phyloP scores from a whole-genome alignment of 768 basidiomycete genomes.

The Rossbeevera mucosa region DNA sequence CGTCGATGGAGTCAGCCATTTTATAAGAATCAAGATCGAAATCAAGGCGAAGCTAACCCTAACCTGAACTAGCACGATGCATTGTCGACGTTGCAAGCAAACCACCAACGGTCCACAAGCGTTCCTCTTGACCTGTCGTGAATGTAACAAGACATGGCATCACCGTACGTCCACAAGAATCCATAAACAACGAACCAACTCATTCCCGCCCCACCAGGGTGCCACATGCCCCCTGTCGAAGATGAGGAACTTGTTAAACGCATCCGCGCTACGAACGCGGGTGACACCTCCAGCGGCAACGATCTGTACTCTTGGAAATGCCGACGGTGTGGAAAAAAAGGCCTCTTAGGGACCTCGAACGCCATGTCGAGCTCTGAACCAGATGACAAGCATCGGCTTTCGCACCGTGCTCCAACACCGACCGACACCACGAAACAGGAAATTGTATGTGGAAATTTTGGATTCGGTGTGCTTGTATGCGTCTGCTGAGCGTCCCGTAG shows the following conservation, averaged over 20 bases:
- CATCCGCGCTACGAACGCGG: constrained; percentile 22
- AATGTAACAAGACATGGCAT: constrained; percentile 35
- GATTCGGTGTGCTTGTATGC: background rate
- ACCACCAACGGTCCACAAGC: constrained; percentile 23
- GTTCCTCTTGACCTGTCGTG: constrained; percentile 33
- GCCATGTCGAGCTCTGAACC: constrained; percentile 4
- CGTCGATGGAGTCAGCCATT: constrained; percentile 36
- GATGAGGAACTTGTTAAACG: constrained; percentile 23
- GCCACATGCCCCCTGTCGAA: constrained; percentile 29
- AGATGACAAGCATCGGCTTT: background rate
- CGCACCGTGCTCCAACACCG: background rate
- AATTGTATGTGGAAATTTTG: constrained; percentile 6
- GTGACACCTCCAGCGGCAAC: constrained; percentile 17
- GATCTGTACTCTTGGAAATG: constrained; percentile 27
- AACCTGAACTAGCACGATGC: constrained; percentile 16
- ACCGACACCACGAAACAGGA: background rate
- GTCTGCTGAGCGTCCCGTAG: constrained; percentile 9
- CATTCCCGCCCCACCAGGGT: constrained; percentile 27
- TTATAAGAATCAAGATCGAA: too few species aligned
- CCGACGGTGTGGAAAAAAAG: constrained; percentile 27
- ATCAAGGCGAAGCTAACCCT: constrained; percentile 16
- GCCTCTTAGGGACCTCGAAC: background rate
- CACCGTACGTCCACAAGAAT: constrained; percentile 19
- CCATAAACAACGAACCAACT: too few species aligned
- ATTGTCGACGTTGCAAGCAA: constrained; percentile 25